Evolutionary conservation across 768 basidiomycete species (phyloP).

Genomic region (Mycena alexandri): DNA sequence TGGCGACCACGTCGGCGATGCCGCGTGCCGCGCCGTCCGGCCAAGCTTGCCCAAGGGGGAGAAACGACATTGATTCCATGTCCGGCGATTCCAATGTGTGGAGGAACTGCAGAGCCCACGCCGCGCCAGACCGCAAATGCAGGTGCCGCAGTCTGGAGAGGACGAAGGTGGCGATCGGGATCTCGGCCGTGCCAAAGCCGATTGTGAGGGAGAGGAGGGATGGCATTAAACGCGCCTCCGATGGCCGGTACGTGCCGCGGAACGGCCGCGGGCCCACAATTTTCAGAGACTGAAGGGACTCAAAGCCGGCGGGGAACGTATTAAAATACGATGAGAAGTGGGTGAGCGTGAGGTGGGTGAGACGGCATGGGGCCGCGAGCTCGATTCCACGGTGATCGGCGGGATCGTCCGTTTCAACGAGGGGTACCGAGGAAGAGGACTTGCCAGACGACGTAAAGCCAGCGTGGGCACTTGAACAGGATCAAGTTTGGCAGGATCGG

Average conservation of each 20-base stretch:
- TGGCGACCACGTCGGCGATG: background rate
- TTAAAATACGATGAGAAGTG: background rate
- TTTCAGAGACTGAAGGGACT: background rate
- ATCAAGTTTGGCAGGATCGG: background rate
- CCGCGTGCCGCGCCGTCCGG: background rate
- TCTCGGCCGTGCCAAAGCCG: too few relatives aligned
- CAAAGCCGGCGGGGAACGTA: background rate
- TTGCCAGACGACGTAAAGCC: background rate
- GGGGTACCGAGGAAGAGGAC: background rate
- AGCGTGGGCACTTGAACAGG: background rate
- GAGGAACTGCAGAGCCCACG: too few relatives aligned
- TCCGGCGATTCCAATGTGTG: background rate
- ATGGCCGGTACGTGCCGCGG: too few relatives aligned
- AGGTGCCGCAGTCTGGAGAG: too few relatives aligned
- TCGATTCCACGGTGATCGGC: background rate
- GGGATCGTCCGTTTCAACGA: background rate
- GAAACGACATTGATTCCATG: background rate
- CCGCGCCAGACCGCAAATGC: too few relatives aligned
- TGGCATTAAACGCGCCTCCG: too few relatives aligned
- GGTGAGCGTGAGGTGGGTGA: background rate
- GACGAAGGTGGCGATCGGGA: too few relatives aligned
- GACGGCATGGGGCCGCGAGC: background rate
- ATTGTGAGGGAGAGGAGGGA: too few relatives aligned
- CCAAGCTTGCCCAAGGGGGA: background rate
- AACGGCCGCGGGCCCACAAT: background rate